Base-by-base conservation (phyloP, 306 rosid genomes). In the Macrotyloma uniflorum region DNA sequence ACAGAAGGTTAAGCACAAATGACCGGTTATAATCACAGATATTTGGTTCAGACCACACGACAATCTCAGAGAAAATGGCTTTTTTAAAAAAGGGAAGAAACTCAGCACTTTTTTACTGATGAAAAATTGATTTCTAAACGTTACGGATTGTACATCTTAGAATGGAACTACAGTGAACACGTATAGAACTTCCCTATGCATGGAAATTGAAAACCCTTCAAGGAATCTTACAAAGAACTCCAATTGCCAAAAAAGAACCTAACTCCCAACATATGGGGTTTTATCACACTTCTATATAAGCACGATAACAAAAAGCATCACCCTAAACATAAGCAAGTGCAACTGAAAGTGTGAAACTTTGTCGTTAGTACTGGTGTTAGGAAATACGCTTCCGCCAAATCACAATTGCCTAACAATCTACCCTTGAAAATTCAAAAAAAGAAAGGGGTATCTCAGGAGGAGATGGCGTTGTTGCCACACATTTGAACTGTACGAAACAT, bases 401-500 rank as follows among this genome's bases (percentile, higher is more conserved):
- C 26, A 32, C 26, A n/a, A 13, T 35, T 74, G 67, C 57, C 83
- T 79, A 86, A 10, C 26, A 8, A 15, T 58, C 77, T 38, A 76
- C 67, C 71, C 66, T 78, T 61, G 83, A 47, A 78, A 83, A 88
- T 71, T 85, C 91, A 59, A 94, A 90, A 67, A 76, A 92, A 20
- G 65, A 70, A 26, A 80, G 76, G 8, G 95, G 94, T 77, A 94
- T 78, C 85, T 94, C 98, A 0, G 95, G 95, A 45, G 97, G 92
- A 46, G 97, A 92, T 54, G 98, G 88, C 81, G 86, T 84, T 53
- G 72, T 75, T 33, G 98, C 97, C 71, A 90, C 98, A 19, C 82
- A 82, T 70, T 94, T 94, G 86, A 88, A 94, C 98, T 94, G 97
- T 59, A 49, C 6, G 35, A 63, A 77, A 80, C 68, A 77, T 76